phyloP scores from a whole-genome alignment of 2,329 filamentous ascomycete genomes.

The Neurospora crassa region DNA sequence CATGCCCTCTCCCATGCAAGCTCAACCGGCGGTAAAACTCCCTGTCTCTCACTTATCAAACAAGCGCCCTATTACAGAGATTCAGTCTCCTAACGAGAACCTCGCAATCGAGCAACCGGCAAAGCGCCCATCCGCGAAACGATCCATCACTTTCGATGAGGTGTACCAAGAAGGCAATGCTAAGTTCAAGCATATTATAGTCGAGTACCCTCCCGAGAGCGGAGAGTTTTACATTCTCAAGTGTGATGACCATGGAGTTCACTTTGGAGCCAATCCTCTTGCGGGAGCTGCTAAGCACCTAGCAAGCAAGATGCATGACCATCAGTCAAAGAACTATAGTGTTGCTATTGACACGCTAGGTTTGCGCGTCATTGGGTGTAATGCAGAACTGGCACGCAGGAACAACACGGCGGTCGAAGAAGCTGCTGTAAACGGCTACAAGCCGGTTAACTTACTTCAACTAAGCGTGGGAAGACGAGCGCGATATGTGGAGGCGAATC shows the following conservation, averaged over 20 bases:
- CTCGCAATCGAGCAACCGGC: not conserved
- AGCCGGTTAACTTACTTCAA: conserved; percentile 19
- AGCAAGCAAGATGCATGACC: conserved; percentile 21
- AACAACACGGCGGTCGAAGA: conserved; percentile 26
- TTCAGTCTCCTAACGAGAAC: not conserved
- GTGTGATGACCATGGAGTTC: conserved; percentile 28
- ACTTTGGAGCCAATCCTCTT: conserved; percentile 26
- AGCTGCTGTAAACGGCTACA: conserved; percentile 24
- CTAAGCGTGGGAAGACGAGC: conserved; percentile 11
- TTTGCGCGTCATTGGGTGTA: conserved; percentile 26
- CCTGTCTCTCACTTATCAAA: not conserved
- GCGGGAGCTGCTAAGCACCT: conserved; percentile 30
- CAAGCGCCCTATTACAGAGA: not conserved
- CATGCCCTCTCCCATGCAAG: not conserved
- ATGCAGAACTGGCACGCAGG: conserved; percentile 15
- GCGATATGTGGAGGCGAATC: not conserved
- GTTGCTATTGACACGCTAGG: conserved; percentile 25
- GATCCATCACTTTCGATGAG: conserved; percentile 26
- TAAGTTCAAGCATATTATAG: conserved; percentile 24
- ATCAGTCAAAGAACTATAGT: conserved; percentile 20
- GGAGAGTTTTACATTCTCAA: conserved; percentile 28
- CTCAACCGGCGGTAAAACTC: not conserved
- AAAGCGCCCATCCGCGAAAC: not conserved
- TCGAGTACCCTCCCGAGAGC: conserved; percentile 21
- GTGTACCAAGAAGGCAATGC: conserved; percentile 26